Evolutionary conservation across 768 basidiomycete genomes (phyloP), one percentile per base, ranked within the genome.

Genomic region (Hericium alpestre): DNA sequence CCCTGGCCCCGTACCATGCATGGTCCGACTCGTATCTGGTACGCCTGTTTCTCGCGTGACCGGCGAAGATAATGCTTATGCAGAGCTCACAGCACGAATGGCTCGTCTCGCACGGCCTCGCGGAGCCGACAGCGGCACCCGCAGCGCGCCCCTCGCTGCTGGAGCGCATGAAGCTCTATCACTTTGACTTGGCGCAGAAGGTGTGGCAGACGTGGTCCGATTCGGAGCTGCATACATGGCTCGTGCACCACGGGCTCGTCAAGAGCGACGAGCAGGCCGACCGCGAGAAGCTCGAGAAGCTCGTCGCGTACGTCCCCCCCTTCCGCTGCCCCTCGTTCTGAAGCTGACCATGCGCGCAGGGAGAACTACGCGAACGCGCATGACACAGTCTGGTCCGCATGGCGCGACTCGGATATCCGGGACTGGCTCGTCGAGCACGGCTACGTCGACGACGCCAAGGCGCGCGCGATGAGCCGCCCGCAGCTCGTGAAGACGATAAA

Each of bases 1-100:
- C 68, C 40, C 71, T 75, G 0, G 68, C 70, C 4, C 77, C 78
- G 63, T 78, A 74, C 51, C 70, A 89, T 20, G 80, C 83, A 3
- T 98, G 95, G 94, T 85, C 84, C 55, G 86, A 90, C 66, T 85
- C 82, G 3, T 88, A 90, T 67, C 81, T 93, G 53, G 87, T 88
- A 59, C 52, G 83, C 67, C 23, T 4, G 7, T 38, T 13, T 11
- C 48, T 38, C 23, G 20, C 11, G 5, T 51, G 27, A 23, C 12
- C 7, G 5, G 1, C 3, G 23, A 23, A 23, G 22, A 1, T 39
- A 9, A 48, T 10, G 20, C 4, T 5, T 38, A 55, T 58, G 25
- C 20, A 47, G 40, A 38, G 32, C 38, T 1, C 10, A 63, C 23
- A 90, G 88, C 83, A 84, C 56, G 74, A 86, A 57, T 97, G 94